phyloP scores from a whole-genome alignment of 2,329 filamentous ascomycete species.

The Monosporascus sp. region DNA sequence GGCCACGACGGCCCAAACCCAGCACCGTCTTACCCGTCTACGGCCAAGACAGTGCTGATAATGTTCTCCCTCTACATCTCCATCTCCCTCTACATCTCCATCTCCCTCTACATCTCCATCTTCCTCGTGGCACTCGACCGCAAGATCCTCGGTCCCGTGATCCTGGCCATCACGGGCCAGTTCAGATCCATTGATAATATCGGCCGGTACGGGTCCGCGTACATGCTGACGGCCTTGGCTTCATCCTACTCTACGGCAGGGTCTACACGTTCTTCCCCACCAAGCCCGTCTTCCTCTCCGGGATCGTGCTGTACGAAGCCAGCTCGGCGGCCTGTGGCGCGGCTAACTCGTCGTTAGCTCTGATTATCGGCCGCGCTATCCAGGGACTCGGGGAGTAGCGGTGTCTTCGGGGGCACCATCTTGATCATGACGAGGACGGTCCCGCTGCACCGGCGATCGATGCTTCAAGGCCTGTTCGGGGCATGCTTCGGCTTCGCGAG shows the following conservation, averaged over 20 bases:
- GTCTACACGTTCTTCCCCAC: slow-evolving; percentile 34
- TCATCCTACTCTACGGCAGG: slow-evolving; percentile 37
- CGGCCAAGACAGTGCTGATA: slow-evolving; percentile 16
- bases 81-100: slow-evolving; percentile 36
- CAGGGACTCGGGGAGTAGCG: slow-evolving; percentile 34
- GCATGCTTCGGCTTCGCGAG: slow-evolving; percentile 32
- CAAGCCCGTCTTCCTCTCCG: slow-evolving; percentile 26
- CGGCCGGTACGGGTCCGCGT: slow-evolving; percentile 37
- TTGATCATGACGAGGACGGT: slow-evolving; percentile 29
- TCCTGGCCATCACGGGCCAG: slow-evolving; percentile 34
- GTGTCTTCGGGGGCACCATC: slow-evolving; percentile 33
- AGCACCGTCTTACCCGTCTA: neutral
- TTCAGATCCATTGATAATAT: slow-evolving; percentile 33
- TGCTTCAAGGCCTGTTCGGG: slow-evolving; percentile 31
- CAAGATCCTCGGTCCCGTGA: slow-evolving; percentile 33
- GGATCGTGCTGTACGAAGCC: slow-evolving; percentile 31
- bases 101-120: slow-evolving; percentile 31
- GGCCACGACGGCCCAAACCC: neutral
- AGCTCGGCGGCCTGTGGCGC: slow-evolving; percentile 37
- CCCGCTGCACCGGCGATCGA: slow-evolving; percentile 28
- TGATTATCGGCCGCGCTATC: slow-evolving; percentile 37
- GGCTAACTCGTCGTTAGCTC: slow-evolving; percentile 33
- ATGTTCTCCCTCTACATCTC: slow-evolving; percentile 30
- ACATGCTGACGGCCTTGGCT: slow-evolving; percentile 31
- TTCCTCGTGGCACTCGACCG: slow-evolving; percentile 36